Evolutionary conservation across 495 filamentous ascomycete species (phyloP).

Genomic region (Rhizodiscina lignyota): DNA sequence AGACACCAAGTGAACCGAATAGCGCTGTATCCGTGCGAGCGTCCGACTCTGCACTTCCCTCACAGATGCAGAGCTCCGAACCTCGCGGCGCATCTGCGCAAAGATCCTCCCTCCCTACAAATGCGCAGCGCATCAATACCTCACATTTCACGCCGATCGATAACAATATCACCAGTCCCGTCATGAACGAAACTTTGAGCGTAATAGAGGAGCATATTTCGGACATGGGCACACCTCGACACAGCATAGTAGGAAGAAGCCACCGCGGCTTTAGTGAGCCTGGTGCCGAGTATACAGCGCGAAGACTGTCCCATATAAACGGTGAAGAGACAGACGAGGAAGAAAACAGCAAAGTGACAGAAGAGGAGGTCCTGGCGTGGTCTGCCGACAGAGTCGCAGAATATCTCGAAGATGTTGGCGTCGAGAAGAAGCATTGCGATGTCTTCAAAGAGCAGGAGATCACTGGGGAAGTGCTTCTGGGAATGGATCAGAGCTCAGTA

Average conservation of each 20-base stretch:
- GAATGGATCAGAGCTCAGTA: slow-evolving; percentile 84
- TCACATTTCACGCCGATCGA: slow-evolving; percentile 29
- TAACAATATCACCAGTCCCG: slow-evolving; percentile 38
- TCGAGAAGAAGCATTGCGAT: slow-evolving; percentile 74
- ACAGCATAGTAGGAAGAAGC: slow-evolving; percentile 34
- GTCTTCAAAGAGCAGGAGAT: slow-evolving; percentile 96
- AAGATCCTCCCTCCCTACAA: slow-evolving; percentile 3
- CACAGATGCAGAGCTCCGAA: too few species aligned
- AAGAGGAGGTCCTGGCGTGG: slow-evolving; percentile 40
- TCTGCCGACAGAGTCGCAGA: slow-evolving; percentile 62
- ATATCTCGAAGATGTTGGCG: slow-evolving; percentile 62
- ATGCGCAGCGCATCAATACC: slow-evolving; percentile 28
- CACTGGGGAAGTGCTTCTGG: slow-evolving; percentile 76
- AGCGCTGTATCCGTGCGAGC: too few species aligned
- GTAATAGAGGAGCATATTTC: slow-evolving; percentile 98
- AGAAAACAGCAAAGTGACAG: slow-evolving; percentile 22
- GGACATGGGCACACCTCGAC: slow-evolving; percentile 65
- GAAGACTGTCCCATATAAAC: slow-evolving; percentile 76
- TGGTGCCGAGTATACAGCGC: slow-evolving; percentile 75
- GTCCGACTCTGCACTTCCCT: too few species aligned
- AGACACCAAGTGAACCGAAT: too few species aligned
- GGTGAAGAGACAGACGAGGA: slow-evolving; percentile 41
- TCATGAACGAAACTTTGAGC: slow-evolving; percentile 91
- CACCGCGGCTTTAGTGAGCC: slow-evolving; percentile 46
- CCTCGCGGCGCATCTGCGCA: too few species aligned